phyloP scores from a whole-genome alignment of 2,329 filamentous ascomycete species.

The Aspergillus caelatus region DNA sequence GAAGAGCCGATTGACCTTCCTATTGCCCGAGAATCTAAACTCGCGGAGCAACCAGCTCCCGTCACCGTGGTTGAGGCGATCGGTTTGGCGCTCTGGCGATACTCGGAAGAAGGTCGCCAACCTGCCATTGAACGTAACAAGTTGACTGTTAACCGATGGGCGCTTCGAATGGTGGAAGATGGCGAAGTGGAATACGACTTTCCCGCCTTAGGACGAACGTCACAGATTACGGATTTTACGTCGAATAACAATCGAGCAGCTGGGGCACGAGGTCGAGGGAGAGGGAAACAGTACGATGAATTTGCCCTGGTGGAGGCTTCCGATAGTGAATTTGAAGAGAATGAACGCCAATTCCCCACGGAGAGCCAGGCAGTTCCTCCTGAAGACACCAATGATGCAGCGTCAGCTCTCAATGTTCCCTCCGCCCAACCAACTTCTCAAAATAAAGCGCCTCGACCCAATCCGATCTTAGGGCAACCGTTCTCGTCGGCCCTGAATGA shows the following conservation, averaged over 20 bases:
- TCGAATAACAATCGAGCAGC: conserved; percentile 67
- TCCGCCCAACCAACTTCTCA: conserved; percentile 24
- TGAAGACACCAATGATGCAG: conserved; percentile 33
- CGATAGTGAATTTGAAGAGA: conserved; percentile 58
- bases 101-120: conserved; percentile 60
- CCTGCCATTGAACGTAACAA: conserved; percentile 56
- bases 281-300: conserved; percentile 68
- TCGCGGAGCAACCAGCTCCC: conserved; percentile 49
- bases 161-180: conserved; percentile 68
- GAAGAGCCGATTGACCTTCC: conserved; percentile 62
- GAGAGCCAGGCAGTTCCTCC: conserved; percentile 42
- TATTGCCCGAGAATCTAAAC: conserved; percentile 58
- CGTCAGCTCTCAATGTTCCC: conserved; percentile 21
- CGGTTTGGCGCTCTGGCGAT: conserved; percentile 64
- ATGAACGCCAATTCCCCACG: conserved; percentile 59
- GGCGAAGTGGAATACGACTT: conserved; percentile 70
- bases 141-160: conserved; percentile 65
- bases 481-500: conserved; percentile 51
- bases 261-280: conserved; percentile 55
- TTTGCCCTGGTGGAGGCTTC: conserved; percentile 66
- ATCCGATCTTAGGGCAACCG: conserved; percentile 49
- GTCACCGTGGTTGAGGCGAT: conserved; percentile 66
- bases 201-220: conserved; percentile 59
- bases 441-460: conserved; percentile 34
- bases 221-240: conserved; percentile 65